Conservation (phyloP, 495 filamentous ascomycete species). For the Aspergillus funiculosus region DNA sequence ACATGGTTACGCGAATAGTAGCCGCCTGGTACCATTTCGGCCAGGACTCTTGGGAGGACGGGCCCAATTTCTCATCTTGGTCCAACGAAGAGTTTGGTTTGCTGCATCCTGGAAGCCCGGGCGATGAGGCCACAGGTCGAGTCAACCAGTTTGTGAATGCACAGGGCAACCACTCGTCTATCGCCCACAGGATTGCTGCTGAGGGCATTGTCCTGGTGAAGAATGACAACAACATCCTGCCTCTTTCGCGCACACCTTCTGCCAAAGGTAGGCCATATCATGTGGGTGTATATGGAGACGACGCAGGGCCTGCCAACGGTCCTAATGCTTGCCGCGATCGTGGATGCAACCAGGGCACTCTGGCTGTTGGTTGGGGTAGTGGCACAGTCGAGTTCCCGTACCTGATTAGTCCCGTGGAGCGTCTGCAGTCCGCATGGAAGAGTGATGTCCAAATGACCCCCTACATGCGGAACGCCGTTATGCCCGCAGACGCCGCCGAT, state of each 20-base stretch:
- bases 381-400: constrained; percentile 86
- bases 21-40: constrained; percentile 88
- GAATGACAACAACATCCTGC: constrained; percentile 59
- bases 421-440: constrained; percentile 57
- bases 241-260: constrained; percentile 53
- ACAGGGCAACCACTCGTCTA: constrained; percentile 56
- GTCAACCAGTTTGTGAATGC: constrained; percentile 78
- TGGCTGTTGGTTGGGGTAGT: constrained; percentile 85
- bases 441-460: constrained; percentile 53
- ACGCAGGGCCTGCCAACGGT: constrained; percentile 62
- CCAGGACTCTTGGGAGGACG: constrained; percentile 66
- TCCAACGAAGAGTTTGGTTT: constrained; percentile 64
- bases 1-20: constrained; percentile 90
- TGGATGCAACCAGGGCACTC: constrained; percentile 74
- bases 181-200: constrained; percentile 68
- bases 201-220: constrained; percentile 86
- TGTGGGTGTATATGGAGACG: constrained; percentile 80
- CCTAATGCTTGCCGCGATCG: constrained; percentile 74
- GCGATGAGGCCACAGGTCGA: constrained; percentile 46
- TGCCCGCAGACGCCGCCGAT: constrained; percentile 31
- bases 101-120: constrained; percentile 58
- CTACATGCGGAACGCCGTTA: constrained; percentile 54
- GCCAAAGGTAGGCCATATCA: constrained; percentile 40
- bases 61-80: constrained; percentile 92
- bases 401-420: constrained; percentile 63